Base-by-base conservation (phyloP, 2,329 filamentous ascomycete genomes). In the Alternaria gansuensis region DNA sequence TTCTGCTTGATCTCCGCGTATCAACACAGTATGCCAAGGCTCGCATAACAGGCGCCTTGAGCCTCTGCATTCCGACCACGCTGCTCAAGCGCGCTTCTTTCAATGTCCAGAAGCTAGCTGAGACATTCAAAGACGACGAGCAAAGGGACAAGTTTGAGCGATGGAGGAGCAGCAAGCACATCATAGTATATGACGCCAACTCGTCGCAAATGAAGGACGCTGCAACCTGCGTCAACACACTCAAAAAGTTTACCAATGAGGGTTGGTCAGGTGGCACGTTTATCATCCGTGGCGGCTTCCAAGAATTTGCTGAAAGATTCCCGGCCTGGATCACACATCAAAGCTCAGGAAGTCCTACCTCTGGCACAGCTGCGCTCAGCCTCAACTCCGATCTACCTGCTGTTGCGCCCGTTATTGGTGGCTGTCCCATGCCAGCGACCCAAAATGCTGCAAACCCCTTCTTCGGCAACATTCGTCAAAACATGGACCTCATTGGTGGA, bases 401-500 rank as follows among this genome's bases (percentile, higher is more conserved):
- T 17, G 82, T 92, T 37, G 85, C 89, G 1, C 91, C 91, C 1
- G 90, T 97, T n/a, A 90, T 93, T 57, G 95, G 94, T 57, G 94
- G 94, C 6, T 96, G 96, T 63, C 86, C 87, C 59, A 87, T 98
- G 75, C 95, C 95, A 1, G 81, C 82, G 37, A 84, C 86, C 0
- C 84, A 87, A 64, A 88, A 87, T 59, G 86, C 87, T 0, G 84
- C 88, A 0, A 96, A 96, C 69, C 93, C 94, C 0, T 98, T 99
- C 80, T 98, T 98, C 76, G 88, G 88, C 61, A 98, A 97, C 65
- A 98, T 99, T 68, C 88, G 95, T 41, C 95, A 98, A 76, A 97
- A 98, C 64, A 94, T 96, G 87, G 95, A 98, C 72, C 82, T 99
- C 17, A 90, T 96, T 31, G 93, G 92, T 66, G 95, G 95, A 21